Percentiles rank a stretch among this genome's conserved stretches.
These are phyloP conservation scores for Trichoderma harzianum DNA, from an alignment of 2,329 filamentous ascomycete genomes.

Conservation along the genomic window DNA sequence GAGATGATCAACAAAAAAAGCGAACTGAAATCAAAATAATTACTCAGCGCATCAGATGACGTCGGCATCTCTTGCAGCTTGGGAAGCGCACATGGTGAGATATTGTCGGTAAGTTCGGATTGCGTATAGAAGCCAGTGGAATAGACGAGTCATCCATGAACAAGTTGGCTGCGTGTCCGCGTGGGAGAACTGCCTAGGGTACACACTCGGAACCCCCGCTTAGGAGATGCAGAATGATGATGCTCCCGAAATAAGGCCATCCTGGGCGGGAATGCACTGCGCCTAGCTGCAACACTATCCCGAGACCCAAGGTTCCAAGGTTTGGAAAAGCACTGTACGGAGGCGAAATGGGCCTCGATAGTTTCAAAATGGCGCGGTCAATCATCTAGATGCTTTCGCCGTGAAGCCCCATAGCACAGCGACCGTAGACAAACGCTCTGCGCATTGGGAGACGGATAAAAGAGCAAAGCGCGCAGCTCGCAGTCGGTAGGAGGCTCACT, in stretches of 20 bases:
- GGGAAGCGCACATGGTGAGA: background rate
- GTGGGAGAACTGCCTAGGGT: background rate
- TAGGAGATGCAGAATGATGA: background rate
- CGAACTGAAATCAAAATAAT: background rate
- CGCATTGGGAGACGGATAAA: background rate
- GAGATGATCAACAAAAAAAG: background rate
- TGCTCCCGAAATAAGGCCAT: background rate
- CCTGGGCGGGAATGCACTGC: background rate
- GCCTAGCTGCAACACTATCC: background rate
- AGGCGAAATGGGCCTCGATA: slow-evolving; percentile 1
- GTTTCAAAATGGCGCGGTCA: background rate
- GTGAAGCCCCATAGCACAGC: background rate
- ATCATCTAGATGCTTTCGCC: background rate
- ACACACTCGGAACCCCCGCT: background rate
- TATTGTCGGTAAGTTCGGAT: slow-evolving; percentile 1
- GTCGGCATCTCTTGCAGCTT: background rate
- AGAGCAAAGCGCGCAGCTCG: background rate
- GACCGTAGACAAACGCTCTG: background rate
- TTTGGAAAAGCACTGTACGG: slow-evolving; percentile 3
- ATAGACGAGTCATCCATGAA: background rate
- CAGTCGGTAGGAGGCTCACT: background rate
- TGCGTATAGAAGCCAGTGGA: background rate
- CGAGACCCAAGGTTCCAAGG: background rate
- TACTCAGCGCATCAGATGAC: slow-evolving; percentile 10
- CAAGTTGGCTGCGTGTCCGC: background rate